Conservation (phyloP, 371 early-diverging fungal genomes). For the Mortierella sp. region DNA sequence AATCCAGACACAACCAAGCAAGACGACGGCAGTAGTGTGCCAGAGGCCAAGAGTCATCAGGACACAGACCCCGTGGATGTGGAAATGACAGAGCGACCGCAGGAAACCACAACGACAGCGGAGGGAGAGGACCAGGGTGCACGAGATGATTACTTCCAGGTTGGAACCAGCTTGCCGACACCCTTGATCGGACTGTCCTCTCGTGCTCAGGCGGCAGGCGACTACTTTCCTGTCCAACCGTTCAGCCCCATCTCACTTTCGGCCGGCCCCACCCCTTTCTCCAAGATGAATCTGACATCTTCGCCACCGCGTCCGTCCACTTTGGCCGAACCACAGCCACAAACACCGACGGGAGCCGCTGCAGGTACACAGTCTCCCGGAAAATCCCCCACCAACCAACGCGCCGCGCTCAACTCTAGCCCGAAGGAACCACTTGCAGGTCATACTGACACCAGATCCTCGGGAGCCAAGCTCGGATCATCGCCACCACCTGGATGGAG, state of each 20-base stretch:
- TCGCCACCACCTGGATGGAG: conserved; percentile 35
- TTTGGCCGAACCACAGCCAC: background rate
- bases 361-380: conserved; percentile 6
- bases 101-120: background rate
- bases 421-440: conserved; percentile 12
- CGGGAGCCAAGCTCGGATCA: conserved; percentile 18
- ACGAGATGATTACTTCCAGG: conserved; percentile 34
- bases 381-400: conserved; percentile 12
- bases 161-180: conserved; percentile 28
- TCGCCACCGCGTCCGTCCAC: conserved; percentile 23
- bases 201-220: conserved; percentile 11
- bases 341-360: background rate
- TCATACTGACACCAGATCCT: conserved; percentile 9
- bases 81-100: conserved; percentile 17
- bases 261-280: conserved; percentile 38
- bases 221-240: conserved; percentile 52
- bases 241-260: conserved; percentile 45
- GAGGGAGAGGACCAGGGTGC: background rate
- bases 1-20: background rate
- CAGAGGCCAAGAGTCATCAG: background rate
- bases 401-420: conserved; percentile 1
- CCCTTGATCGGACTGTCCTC: conserved; percentile 38
- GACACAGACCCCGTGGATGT: conserved; percentile 5
- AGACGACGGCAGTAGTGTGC: background rate
- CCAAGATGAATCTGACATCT: conserved; percentile 38